A percentile compares a stretch with the other conserved stretches of the same genome.
Conservation (phyloP, 306 rosid genomes). For the Cucumis melo region DNA sequence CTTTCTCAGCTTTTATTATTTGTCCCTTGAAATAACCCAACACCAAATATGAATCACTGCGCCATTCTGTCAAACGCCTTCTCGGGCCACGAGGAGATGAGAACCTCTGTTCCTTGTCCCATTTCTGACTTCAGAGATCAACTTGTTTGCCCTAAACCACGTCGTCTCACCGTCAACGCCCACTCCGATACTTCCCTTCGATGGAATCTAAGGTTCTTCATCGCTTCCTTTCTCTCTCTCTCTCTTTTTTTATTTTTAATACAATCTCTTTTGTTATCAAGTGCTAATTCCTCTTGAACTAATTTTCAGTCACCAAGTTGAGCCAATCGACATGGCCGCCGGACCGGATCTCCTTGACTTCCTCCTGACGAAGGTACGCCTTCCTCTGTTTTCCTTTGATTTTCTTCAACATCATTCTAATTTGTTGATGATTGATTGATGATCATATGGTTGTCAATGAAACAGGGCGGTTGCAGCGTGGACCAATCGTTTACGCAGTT, state of each 20-base stretch:
- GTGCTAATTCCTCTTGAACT: neutral
- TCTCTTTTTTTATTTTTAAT: neutral
- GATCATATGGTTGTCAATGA: neutral
- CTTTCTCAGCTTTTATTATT: neutral
- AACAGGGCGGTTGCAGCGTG: conserved; percentile 47
- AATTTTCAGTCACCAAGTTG: conserved; percentile 54
- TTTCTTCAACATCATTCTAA: neutral
- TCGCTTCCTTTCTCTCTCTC: neutral
- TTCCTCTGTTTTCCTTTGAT: neutral
- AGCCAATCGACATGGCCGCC: conserved; percentile 41
- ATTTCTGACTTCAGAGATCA: conserved; percentile 21
- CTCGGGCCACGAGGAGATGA: conserved; percentile 51
- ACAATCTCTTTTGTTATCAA: neutral
- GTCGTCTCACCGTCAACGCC: conserved; percentile 50
- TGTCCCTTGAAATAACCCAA: conserved; percentile 1
- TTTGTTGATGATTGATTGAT: no score
- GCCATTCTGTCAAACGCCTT: conserved; percentile 50
- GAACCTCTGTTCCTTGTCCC: conserved; percentile 16
- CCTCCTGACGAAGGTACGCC: conserved; percentile 52
- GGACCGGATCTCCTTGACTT: conserved; percentile 51
- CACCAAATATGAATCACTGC: conserved; percentile 51
- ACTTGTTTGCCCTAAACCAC: conserved; percentile 85
- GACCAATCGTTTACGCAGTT: conserved; percentile 45
- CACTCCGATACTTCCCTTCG: conserved; percentile 33
- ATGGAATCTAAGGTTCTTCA: conserved; percentile 48